phyloP scores from a whole-genome alignment of 2,329 filamentous ascomycete genomes.

The Cercospora sesami region DNA sequence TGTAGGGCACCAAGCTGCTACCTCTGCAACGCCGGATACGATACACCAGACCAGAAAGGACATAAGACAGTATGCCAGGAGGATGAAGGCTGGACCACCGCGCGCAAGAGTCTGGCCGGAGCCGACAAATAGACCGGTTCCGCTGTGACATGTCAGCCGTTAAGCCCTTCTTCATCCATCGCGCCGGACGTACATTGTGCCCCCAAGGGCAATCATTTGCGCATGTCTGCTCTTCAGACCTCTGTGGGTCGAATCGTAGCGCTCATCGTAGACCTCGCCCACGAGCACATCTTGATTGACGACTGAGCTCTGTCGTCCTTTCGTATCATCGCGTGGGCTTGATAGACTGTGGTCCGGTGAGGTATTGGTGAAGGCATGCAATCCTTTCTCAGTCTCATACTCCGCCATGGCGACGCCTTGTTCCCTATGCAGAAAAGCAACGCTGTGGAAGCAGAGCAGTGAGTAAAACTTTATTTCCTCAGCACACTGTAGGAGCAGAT shows the following conservation, averaged over 20 bases:
- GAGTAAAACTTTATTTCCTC: neutral
- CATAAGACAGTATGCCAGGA: slow-evolving; percentile 46
- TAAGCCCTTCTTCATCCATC: neutral
- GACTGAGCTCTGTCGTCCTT: slow-evolving; percentile 19
- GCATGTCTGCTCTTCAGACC: slow-evolving; percentile 44
- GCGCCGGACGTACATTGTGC: slow-evolving; percentile 27
- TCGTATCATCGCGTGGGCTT: slow-evolving; percentile 16
- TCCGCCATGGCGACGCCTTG: slow-evolving; percentile 4
- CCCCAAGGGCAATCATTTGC: slow-evolving; percentile 40
- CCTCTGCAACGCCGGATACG: slow-evolving; percentile 55
- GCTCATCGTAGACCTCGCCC: slow-evolving; percentile 29
- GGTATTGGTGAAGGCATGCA: neutral
- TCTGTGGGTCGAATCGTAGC: slow-evolving; percentile 44
- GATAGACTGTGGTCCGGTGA: slow-evolving; percentile 8
- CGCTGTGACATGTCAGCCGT: slow-evolving; percentile 26
- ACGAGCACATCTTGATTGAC: slow-evolving; percentile 29
- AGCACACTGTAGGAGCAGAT: neutral
- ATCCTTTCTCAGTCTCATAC: slow-evolving; percentile 17
- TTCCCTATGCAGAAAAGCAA: neutral
- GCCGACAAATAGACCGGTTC: slow-evolving; percentile 43
- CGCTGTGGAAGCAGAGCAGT: neutral
- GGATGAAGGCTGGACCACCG: slow-evolving; percentile 45
- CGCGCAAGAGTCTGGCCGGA: slow-evolving; percentile 41
- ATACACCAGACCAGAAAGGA: slow-evolving; percentile 45
- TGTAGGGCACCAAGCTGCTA: slow-evolving; percentile 61